Base-by-base conservation (phyloP, 2,329 filamentous ascomycete genomes). In the Epicoccum sorghinum region DNA sequence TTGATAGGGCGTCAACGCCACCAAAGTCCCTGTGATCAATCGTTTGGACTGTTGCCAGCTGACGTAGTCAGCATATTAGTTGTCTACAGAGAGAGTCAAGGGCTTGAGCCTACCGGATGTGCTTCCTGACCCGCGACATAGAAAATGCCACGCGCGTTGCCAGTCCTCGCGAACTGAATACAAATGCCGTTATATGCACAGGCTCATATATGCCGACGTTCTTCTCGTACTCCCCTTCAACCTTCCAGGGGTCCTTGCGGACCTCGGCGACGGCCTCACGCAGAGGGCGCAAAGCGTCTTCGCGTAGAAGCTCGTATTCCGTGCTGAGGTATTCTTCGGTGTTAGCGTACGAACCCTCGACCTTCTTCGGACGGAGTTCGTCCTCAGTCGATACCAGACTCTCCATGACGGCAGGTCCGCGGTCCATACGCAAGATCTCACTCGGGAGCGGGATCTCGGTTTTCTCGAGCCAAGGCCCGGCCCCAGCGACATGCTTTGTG, bases 221-320 rank as follows among this genome's bases (percentile, higher is more conserved):
- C 3, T 69, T 64, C 30, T 53, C 47, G 35, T 70, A 75, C 8
- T 70, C 81, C 0, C 79, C 79, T 52, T 96, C 91, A 10, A 72
- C 72, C 14, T 60, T 60, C 50, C 51, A 65, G 2, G 65, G 59
- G 4, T 57, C 47, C 7, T 52, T 46, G 6, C 65, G 65, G 37
- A 66, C 54, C 10, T 80, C 74, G 0, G 77, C 75, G 1, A 96
- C 82, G 0, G 89, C 86, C 57, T 85, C 81, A 6, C 91, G 83
- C 0, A 96, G 78, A 1, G 87, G 82, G 10, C 88, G 83, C 3
- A 90, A 78, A 0, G 86, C 84, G 67, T 96, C 91, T 66, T 91
- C 89, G 3, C 92, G 83, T 7, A 91, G 79, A 1, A 96, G 82
- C 3, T 85, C 79, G 67, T 95, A 96, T 44, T 96, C 90, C 0